Evolutionary conservation across 108 stramenopile species (phyloP).

Genomic region (Conticribra weissflogii): DNA sequence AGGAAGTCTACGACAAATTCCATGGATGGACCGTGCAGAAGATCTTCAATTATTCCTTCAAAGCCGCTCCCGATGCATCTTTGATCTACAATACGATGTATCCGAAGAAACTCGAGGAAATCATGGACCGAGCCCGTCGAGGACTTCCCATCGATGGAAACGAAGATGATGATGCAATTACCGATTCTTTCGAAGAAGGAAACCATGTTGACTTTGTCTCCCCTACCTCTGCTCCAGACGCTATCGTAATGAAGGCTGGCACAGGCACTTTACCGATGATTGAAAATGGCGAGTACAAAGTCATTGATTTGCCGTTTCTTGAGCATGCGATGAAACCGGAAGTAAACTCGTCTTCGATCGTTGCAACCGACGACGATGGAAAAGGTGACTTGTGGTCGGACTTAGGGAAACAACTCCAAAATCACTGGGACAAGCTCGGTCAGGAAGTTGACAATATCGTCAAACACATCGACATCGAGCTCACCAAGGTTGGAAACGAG

Average conservation of each 20-base stretch:
- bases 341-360: background rate
- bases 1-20: constrained; percentile 63
- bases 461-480: constrained; percentile 28
- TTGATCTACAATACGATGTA: constrained; percentile 67
- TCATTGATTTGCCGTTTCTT: background rate
- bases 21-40: constrained; percentile 79
- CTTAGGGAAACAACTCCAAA: background rate
- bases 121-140: constrained; percentile 28
- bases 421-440: constrained; percentile 7
- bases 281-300: too few relatives aligned
- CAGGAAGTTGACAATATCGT: constrained; percentile 25
- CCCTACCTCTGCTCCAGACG: background rate
- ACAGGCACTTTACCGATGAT: background rate
- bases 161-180: background rate
- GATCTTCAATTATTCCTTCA: constrained; percentile 69
- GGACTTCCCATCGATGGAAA: background rate
- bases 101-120: constrained; percentile 50
- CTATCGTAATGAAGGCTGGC: background rate
- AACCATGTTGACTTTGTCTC: background rate
- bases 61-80: constrained; percentile 61
- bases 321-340: background rate
- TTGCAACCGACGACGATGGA: background rate
- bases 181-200: background rate
- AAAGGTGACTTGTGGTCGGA: background rate
- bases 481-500: constrained; percentile 46